Conservation (phyloP, 306 rosid genomes). For the Prunus mongolica region DNA sequence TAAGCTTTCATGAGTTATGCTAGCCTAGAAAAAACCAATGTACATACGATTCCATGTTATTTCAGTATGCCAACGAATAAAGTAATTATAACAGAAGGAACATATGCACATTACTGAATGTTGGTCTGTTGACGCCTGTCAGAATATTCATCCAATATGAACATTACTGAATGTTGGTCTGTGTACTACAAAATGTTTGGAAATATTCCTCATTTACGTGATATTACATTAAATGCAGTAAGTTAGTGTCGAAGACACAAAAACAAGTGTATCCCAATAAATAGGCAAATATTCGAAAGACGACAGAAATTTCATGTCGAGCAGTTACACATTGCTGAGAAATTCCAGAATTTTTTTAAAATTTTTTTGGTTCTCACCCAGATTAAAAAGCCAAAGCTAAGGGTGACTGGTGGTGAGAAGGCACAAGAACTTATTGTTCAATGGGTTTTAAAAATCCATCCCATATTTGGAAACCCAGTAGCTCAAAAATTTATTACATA, state of each 20-base stretch:
- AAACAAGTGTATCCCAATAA: background rate
- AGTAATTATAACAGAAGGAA: background rate
- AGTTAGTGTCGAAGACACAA: background rate
- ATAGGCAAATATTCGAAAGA: background rate
- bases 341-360: background rate
- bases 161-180: background rate
- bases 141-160: background rate
- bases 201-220: no score
- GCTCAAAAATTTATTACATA: background rate
- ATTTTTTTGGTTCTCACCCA: no score
- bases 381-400: background rate
- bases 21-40: background rate
- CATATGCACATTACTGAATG: background rate
- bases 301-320: background rate
- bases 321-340: background rate
- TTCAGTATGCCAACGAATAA: background rate
- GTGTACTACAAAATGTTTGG: background rate
- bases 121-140: background rate
- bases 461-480: background rate
- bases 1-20: background rate
- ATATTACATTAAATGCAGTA: no score
- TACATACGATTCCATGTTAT: background rate
- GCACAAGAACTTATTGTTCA: background rate
- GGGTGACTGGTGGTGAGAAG: background rate
- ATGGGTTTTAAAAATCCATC: background rate